Evolutionary conservation across 169 alveolate species (phyloP).

Genomic region (Plasmodium gaboni): DNA sequence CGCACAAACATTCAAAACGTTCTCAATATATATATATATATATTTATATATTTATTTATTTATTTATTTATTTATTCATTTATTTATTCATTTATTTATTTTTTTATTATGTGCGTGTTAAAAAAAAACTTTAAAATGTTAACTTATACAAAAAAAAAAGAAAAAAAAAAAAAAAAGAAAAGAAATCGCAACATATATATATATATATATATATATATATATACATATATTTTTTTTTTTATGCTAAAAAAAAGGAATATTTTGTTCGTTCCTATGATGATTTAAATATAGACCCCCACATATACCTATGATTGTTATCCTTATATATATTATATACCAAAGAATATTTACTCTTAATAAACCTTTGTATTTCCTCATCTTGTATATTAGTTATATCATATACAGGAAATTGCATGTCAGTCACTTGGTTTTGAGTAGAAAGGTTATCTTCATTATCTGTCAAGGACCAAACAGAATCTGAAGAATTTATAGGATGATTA

Average conservation of each 20-base stretch:
- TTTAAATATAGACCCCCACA: conserved; percentile 78
- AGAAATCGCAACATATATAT: not conserved
- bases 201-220: too few species aligned
- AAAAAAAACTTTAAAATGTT: too few species aligned
- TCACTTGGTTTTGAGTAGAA: not conserved
- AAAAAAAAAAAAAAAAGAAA: too few species aligned
- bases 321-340: conserved; percentile 67
- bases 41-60: not conserved
- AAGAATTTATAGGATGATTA: conserved; percentile 37
- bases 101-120: too few species aligned
- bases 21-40: not conserved
- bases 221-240: not conserved
- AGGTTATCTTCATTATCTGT: conserved; percentile 18
- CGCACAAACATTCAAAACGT: not conserved
- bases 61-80: not conserved
- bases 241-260: not conserved
- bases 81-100: too few species aligned
- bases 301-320: conserved; percentile 71
- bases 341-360: conserved; percentile 27
- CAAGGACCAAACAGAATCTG: conserved; percentile 69
- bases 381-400: conserved; percentile 17
- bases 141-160: too few species aligned
- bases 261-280: conserved; percentile 7
- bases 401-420: conserved; percentile 20
- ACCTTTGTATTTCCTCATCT: conserved; percentile 30